Evolutionary conservation across 805 yeast genomes (phyloP).

Genomic region (Spathaspora hagerdaliae): DNA sequence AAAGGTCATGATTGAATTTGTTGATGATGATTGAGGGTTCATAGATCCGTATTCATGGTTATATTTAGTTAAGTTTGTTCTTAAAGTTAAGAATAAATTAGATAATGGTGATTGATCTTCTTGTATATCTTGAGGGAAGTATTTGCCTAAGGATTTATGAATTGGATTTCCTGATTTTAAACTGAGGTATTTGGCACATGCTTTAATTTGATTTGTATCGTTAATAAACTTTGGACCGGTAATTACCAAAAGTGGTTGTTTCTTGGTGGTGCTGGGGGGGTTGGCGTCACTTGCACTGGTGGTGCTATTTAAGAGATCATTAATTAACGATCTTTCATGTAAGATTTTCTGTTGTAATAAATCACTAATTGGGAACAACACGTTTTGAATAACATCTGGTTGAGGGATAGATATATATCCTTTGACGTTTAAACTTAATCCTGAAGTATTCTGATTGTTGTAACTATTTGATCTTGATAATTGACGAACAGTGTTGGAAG

Average conservation of each 20-base stretch:
- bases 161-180: slow-evolving; percentile 13
- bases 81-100: slow-evolving; percentile 26
- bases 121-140: slow-evolving; percentile 1
- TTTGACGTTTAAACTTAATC: slow-evolving; percentile 20
- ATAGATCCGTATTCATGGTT: slow-evolving; percentile 11
- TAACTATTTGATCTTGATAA: neutral
- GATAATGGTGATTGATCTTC: slow-evolving; percentile 4
- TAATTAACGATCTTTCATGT: slow-evolving; percentile 22
- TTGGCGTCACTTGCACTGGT: neutral
- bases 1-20: slow-evolving; percentile 16
- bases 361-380: slow-evolving; percentile 31
- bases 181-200: slow-evolving; percentile 42
- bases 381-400: slow-evolving; percentile 42
- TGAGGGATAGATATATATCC: slow-evolving; percentile 37
- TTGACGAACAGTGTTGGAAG: slow-evolving; percentile 6
- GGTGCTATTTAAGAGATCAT: slow-evolving; percentile 9
- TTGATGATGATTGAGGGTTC: neutral
- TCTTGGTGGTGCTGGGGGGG: neutral
- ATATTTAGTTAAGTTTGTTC: slow-evolving; percentile 33
- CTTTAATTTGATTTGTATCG: slow-evolving; percentile 27
- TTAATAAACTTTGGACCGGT: slow-evolving; percentile 36
- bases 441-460: slow-evolving; percentile 7
- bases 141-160: neutral
- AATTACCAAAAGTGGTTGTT: slow-evolving; percentile 27
- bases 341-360: slow-evolving; percentile 24